phyloP scores from a whole-genome alignment of 331 rosid genomes.

The Ulmus americana region DNA sequence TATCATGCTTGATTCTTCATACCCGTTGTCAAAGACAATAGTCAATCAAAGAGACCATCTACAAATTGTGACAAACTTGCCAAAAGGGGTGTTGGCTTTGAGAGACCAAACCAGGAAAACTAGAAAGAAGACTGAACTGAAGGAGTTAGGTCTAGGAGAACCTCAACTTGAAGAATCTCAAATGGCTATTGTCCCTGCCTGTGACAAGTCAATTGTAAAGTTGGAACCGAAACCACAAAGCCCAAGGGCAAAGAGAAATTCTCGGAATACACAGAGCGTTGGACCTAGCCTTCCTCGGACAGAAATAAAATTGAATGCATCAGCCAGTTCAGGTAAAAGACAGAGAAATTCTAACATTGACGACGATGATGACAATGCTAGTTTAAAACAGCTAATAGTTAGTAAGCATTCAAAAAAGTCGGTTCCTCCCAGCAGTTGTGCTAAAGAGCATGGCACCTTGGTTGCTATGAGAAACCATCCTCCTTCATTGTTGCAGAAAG shows the following conservation, averaged over 20 bases:
- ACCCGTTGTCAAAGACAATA: constrained; percentile 24
- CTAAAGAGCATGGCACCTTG: constrained; percentile 25
- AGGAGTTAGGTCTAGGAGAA: constrained; percentile 20
- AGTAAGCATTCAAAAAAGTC: constrained; percentile 20
- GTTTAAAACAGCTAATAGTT: constrained; percentile 18
- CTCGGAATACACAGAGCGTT: constrained; percentile 20
- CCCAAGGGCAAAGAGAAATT: constrained; percentile 29
- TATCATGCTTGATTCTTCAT: constrained; percentile 25
- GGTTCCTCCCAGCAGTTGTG: constrained; percentile 17
- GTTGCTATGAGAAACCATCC: constrained; percentile 19
- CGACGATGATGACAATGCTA: constrained; percentile 20
- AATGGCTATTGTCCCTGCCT: constrained; percentile 1
- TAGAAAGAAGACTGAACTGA: constrained; percentile 20
- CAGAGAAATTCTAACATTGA: constrained; percentile 26
- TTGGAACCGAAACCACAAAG: constrained; percentile 11
- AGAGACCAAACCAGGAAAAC: constrained; percentile 18
- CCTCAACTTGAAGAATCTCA: constrained; percentile 11
- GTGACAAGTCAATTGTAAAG: constrained; percentile 10
- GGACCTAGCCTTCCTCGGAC: constrained; percentile 14
- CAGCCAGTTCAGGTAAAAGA: constrained; percentile 29
- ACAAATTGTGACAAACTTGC: constrained; percentile 20
- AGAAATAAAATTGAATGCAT: constrained; percentile 24
- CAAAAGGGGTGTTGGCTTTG: constrained; percentile 25
- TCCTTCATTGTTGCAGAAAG: constrained; percentile 32
- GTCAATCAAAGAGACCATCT: constrained; percentile 19